Conservation (phyloP, 495 filamentous ascomycete genomes). For the Evernia prunastri region DNA sequence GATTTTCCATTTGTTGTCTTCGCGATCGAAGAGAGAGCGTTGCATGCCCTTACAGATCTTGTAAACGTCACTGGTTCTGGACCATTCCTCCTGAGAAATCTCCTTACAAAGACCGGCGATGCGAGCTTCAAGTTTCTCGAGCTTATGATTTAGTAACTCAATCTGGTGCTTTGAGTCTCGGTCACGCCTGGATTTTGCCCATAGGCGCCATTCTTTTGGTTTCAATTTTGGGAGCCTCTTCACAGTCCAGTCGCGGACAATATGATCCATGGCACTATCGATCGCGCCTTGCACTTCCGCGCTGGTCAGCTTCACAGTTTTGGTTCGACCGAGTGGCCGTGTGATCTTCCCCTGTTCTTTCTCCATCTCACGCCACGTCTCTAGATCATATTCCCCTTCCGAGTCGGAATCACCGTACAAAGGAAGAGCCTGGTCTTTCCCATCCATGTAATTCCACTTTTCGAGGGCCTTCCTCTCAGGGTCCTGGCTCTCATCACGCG, state of each 20-base stretch:
- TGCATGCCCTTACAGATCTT: constrained; percentile 54
- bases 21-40: constrained; percentile 51
- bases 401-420: constrained; percentile 59
- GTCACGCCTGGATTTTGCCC: constrained; percentile 46
- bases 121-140: constrained; percentile 40
- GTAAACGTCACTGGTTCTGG: constrained; percentile 38
- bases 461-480: constrained; percentile 39
- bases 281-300: constrained; percentile 48
- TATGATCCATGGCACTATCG: constrained; percentile 44
- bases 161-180: constrained; percentile 31
- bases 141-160: constrained; percentile 21
- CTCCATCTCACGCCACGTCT: constrained; percentile 58
- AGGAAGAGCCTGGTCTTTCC: constrained; percentile 50
- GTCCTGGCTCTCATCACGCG: constrained; percentile 26
- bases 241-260: constrained; percentile 52
- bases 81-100: constrained; percentile 47
- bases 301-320: constrained; percentile 32
- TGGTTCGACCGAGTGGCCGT: constrained; percentile 22
- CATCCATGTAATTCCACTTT: constrained; percentile 39
- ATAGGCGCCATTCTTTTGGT: constrained; percentile 51
- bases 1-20: constrained; percentile 49
- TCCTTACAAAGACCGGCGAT: constrained; percentile 45
- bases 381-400: constrained; percentile 47
- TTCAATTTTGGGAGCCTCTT: constrained; percentile 48
- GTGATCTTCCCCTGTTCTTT: constrained; percentile 38